phyloP scores from a whole-genome alignment of 495 filamentous ascomycete species.

The Penicillium maclennaniae region DNA sequence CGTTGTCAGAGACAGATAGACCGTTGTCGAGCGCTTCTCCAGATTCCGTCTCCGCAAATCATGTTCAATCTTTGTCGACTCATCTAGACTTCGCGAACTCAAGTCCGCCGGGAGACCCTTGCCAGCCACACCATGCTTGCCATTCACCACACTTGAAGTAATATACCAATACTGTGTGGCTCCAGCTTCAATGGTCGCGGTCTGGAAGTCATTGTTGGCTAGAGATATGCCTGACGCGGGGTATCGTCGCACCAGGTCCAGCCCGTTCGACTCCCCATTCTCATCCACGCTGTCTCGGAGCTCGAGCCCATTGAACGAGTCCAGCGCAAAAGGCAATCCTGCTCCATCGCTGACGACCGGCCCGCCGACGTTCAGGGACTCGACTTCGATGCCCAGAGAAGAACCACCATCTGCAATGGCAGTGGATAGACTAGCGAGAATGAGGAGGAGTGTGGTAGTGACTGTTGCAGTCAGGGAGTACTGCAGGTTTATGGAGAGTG shows the following conservation, averaged over 20 bases:
- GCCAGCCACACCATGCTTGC: conserved; percentile 22
- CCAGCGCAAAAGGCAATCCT: conserved; percentile 27
- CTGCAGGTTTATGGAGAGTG: conserved; percentile 59
- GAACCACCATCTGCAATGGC: conserved; percentile 56
- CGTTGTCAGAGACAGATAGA: conserved; percentile 79
- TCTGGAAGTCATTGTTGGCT: conserved; percentile 58
- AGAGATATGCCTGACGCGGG: conserved; percentile 45
- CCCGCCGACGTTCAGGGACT: conserved; percentile 38
- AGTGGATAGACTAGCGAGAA: conserved; percentile 47
- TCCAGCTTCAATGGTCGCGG: conserved; percentile 55
- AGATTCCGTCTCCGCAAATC: conserved; percentile 24
- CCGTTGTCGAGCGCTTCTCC: conserved; percentile 39
- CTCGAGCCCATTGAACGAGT: conserved; percentile 34
- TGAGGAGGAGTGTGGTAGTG: conserved; percentile 50
- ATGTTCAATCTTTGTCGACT: conserved; percentile 7
- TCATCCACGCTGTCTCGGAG: conserved; percentile 24
- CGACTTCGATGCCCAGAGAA: conserved; percentile 35
- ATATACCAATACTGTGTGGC: conserved; percentile 55
- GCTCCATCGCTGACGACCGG: conserved; percentile 19
- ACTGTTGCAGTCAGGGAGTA: conserved; percentile 65
- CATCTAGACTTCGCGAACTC: conserved; percentile 1
- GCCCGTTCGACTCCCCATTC: conserved; percentile 41
- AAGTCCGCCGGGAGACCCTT: conserved; percentile 40
- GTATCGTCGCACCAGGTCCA: conserved; percentile 62
- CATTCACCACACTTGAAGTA: conserved; percentile 38